Base-by-base conservation (phyloP, 225 moss, liverwort and hornwort species). In the Antitrichia curtipendula region DNA sequence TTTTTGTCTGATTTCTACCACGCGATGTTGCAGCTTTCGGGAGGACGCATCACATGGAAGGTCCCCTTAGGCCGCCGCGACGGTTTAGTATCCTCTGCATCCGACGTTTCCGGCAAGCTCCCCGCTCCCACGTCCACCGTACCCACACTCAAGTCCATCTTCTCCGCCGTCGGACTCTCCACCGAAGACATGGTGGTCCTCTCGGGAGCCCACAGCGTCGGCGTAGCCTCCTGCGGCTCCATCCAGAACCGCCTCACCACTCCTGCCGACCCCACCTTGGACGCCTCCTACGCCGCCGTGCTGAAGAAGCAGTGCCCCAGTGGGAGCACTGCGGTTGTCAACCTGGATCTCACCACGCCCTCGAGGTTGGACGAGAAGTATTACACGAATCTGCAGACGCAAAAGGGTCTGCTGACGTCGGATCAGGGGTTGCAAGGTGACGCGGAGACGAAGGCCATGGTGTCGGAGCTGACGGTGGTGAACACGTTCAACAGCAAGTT, bases 141-240 rank as follows among this genome's bases (percentile, higher is more conserved):
- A 5, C 24, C 92, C 41, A 28, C 52, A 3, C 78, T 93, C 38
- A 93, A 89, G 79, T 16, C 88, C 47, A 17, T 60, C 32, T 92
- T 93, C 77, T 81, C 62, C 0, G 43, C 27, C 3, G 82, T 88
- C 12, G 91, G 91, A 0, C 82, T 93, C 49, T 64, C 92, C 45
- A 79, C 86, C 25, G 87, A 87, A 29, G 89, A 93, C 56, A 92
- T 92, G 92, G 92, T 92, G 21, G 75, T 83, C 8, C 61, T 90
- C 69, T 82, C 89, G 25, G 93, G 93, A 12, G 92, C 88, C 41
- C 93, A 92, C 89, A 93, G 90, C 81, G 88, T 93, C 28, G 92
- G 93, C 10, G 66, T 72, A 23, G 87, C 88, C 5, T 62, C 62
- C 5, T 93, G 92, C 84, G 80, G 73, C 19, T 15, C 89, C 43